Evolutionary conservation across 1,284 basidiomycete species (phyloP), one percentile per base, ranked within the genome.

Genomic region (Sanghuangporus weigelae): DNA sequence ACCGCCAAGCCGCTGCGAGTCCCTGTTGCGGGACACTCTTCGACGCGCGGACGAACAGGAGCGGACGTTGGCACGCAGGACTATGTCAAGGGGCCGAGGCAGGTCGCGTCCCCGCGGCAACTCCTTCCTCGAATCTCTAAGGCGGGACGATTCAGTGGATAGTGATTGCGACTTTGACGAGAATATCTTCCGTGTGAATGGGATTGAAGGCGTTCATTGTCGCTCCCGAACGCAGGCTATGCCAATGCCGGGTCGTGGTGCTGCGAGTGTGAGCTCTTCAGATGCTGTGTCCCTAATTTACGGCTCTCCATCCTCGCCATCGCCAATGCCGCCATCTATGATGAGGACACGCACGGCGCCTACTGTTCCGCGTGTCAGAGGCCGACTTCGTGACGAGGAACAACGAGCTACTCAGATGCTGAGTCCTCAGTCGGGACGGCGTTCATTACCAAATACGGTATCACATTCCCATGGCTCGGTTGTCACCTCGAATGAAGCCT

Each of bases 21-120:
- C 79, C 19, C 78, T 87, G 42, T 77, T 87, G 44, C 77, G 85
- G 58, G 79, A 84, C 60, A 80, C 86, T 1, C 79, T 87, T 46
- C 75, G 81, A 62, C 78, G 77, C 59, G 84, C 84, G 66, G 78
- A 82, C 59, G 76, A 75, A 56, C 73, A 73, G 39, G 74, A 75
- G 23, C 69, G 75, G 58, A 55, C 71, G 57, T n/a, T 38, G 7
- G 46, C 63, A 21, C 51, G 44, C 23, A 49, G 59, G 53, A 64
- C 56, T 65, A 59, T 68, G 67, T 65, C 48, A 57, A 65, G 40
- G 66, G 67, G 46, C 66, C 63, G 55, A 66, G 64, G 63, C 63
- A 68, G 36, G 60, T 60, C 59, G 58, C 62, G 63, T 12, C 59
- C 66, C 8, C 56, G 57, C 12, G 65, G 61, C 53, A 60, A 57